Conservation (phyloP, 1,284 basidiomycete genomes). For the Heterobasidion parviporum region DNA sequence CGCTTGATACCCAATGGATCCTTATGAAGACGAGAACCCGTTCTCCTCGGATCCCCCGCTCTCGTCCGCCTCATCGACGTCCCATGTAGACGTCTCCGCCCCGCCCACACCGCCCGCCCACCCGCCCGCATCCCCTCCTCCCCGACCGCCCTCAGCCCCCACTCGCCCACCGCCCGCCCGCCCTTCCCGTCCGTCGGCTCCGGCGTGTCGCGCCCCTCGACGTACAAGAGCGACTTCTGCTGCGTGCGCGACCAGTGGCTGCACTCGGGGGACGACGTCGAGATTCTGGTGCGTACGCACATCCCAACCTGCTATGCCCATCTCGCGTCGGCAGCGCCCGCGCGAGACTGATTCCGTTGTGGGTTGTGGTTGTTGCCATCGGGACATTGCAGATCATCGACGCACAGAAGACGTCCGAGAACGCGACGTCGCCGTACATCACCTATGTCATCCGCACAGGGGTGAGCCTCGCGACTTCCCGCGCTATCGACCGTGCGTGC, state of each 20-base stretch:
- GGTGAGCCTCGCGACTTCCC: constrained; percentile 38
- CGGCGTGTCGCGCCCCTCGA: constrained; percentile 35
- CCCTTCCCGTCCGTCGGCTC: constrained; percentile 49
- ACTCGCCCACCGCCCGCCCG: constrained; percentile 32
- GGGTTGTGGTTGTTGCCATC: background rate
- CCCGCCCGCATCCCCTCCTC: constrained; percentile 26
- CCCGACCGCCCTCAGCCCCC: constrained; percentile 17
- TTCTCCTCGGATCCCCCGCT: constrained; percentile 55
- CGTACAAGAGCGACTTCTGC: constrained; percentile 65
- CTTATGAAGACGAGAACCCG: constrained; percentile 74
- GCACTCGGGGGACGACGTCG: constrained; percentile 73
- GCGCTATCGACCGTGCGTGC: too few species aligned
- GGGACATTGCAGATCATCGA: constrained; percentile 67
- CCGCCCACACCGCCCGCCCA: constrained; percentile 50
- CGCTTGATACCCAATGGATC: constrained; percentile 39
- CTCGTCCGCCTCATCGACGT: constrained; percentile 59
- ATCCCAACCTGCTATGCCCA: constrained; percentile 1
- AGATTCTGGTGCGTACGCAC: constrained; percentile 57
- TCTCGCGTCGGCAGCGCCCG: background rate
- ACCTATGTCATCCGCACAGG: constrained; percentile 91
- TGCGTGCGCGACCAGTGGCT: constrained; percentile 65
- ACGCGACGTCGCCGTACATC: constrained; percentile 85
- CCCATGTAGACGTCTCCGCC: constrained; percentile 54
- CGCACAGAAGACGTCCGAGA: constrained; percentile 89
- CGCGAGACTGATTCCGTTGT: background rate